Conservation (phyloP, 2,329 filamentous ascomycete genomes). For the Corniculantispora saksenae region DNA sequence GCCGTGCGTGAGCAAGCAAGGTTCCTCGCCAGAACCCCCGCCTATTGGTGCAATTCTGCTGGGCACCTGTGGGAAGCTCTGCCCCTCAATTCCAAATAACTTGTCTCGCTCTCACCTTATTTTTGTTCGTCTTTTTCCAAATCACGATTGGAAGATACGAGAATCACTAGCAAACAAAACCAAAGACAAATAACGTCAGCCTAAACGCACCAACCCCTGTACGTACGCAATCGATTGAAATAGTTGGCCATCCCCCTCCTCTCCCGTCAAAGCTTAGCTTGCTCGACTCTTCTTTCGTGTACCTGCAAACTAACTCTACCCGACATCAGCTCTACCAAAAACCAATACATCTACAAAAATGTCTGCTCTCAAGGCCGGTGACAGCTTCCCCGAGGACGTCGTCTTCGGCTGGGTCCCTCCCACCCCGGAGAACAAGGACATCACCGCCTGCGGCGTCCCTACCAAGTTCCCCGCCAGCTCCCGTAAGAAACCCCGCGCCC, state of each 20-base stretch:
- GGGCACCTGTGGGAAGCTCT: neutral
- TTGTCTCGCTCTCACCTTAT: neutral
- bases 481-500: slow-evolving; percentile 42
- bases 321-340: slow-evolving; percentile 9
- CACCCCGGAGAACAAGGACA: slow-evolving; percentile 64
- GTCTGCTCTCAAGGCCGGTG: slow-evolving; percentile 74
- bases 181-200: neutral
- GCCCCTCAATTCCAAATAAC: slow-evolving; percentile 20
- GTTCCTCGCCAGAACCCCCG: neutral
- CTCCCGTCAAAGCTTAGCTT: neutral
- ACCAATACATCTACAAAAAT: slow-evolving; percentile 35
- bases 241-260: neutral
- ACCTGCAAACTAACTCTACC: neutral
- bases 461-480: slow-evolving; percentile 78
- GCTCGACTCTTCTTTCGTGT: neutral
- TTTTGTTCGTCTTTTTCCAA: neutral
- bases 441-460: slow-evolving; percentile 78
- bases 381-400: slow-evolving; percentile 79
- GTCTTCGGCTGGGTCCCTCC: slow-evolving; percentile 84
- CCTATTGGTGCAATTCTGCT: slow-evolving; percentile 9
- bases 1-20: neutral
- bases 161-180: neutral
- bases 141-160: slow-evolving; percentile 2
- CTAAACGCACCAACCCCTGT: neutral
- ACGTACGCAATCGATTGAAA: slow-evolving; percentile 13